Base-by-base conservation (phyloP, 2,329 filamentous ascomycete genomes). In the Arthrobotrys sinensis region DNA sequence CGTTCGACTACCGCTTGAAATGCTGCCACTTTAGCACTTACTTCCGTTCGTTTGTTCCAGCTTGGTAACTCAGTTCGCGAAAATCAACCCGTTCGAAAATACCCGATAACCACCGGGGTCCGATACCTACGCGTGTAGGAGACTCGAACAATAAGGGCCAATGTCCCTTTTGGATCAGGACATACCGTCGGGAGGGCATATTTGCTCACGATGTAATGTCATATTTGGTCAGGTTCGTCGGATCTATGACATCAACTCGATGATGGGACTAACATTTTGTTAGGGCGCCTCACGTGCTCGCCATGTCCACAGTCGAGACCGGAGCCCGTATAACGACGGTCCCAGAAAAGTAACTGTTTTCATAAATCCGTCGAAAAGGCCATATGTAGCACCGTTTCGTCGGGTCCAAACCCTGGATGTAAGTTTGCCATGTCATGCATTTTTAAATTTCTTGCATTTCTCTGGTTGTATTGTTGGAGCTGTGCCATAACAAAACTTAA, bases 31-130 rank as follows among this genome's bases (percentile, higher is more conserved):
- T 38, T 68, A 45, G 53, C 45, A 52, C 40, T 14, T 32, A 12
- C n/a, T 34, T 14, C 28, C 14, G 52, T 8, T 43, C 52, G 62
- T 34, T 24, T 19, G 63, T 32, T 46, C 40, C 32, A 53, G 4
- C 63, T 45, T 45, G 71, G 71, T 68, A 66, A 71, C 65, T 62
- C 66, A 57, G 50, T 77, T 77, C 73, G 73, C 73, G 66, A 76
- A 76, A 69, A 52, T 12, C 16, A 46, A 24, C 36, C 28, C 1
- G 10, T 36, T 38, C 38, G 34, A 50, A 70, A 28, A 38, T 66
- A 62, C 45, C 73, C 62, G 62, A 55, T 16, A n/a, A 45, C 34
- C 45, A 46, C 28, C 45, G 52, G 34, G 62, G 11, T 28, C 28
- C 60, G 40, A 32, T 12, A 48, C 28, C n/a, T 38, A 3, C 50